Percentiles rank a stretch among this genome's conserved stretches.
Conservation (phyloP, 768 basidiomycete genomes). For the Panaeolus cyanescens region DNA sequence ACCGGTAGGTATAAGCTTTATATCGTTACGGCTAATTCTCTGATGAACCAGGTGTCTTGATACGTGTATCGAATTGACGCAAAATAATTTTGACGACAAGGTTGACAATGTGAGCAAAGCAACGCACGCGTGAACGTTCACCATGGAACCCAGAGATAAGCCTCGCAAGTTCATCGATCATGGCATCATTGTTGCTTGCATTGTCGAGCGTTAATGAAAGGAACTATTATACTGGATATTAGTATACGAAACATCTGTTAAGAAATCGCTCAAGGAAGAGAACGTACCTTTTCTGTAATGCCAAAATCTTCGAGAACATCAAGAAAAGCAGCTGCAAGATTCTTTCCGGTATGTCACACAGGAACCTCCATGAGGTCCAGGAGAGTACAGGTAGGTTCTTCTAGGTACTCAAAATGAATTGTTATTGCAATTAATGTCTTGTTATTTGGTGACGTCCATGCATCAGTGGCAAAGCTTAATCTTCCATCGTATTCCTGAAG, state of each 20-base stretch:
- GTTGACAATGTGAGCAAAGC: conserved; percentile 39
- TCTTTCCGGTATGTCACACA: conserved; percentile 31
- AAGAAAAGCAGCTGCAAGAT: conserved; percentile 33
- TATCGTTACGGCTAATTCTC: too few relatives aligned
- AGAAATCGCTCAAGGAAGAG: not conserved
- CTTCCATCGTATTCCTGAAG: conserved; percentile 7
- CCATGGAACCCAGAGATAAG: conserved; percentile 24
- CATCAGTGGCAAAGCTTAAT: conserved; percentile 25
- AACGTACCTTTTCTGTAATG: conserved; percentile 32
- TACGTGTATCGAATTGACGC: conserved; percentile 23
- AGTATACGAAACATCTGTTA: too few relatives aligned
- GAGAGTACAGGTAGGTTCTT: conserved; percentile 23
- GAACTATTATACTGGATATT: conserved; percentile 14
- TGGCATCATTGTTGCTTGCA: conserved; percentile 33
- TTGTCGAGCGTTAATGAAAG: conserved; percentile 35
- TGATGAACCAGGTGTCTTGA: conserved; percentile 3
- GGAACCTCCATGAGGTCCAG: conserved; percentile 41
- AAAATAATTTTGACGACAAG: conserved; percentile 33
- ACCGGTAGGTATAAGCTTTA: too few relatives aligned
- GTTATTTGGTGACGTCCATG: conserved; percentile 40
- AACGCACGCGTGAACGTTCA: conserved; percentile 19
- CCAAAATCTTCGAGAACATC: conserved; percentile 33
- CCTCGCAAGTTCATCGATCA: conserved; percentile 30
- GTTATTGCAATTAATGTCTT: conserved; percentile 29
- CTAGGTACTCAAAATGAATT: conserved; percentile 33